Evolutionary conservation across 768 basidiomycete genomes (phyloP).

Genomic region (Panus rudis): DNA sequence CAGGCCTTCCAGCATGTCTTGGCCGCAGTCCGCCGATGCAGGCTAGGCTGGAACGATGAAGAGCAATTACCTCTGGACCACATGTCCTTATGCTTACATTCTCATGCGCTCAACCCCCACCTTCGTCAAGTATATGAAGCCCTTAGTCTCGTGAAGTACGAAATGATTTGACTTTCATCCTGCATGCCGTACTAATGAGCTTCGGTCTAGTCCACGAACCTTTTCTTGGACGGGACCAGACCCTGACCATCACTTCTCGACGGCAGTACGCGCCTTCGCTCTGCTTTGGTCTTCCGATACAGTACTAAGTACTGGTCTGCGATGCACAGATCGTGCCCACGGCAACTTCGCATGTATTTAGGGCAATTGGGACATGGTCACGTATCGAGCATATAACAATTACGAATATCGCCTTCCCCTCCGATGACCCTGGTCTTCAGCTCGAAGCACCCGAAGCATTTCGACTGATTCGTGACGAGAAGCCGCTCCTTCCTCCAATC

Average conservation of each 20-base stretch:
- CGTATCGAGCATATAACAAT: constrained; percentile 39
- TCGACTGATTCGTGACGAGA: neutral
- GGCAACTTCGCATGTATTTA: constrained; percentile 33
- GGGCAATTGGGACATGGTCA: constrained; percentile 35
- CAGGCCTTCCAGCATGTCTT: constrained; percentile 22
- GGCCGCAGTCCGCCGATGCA: constrained; percentile 22
- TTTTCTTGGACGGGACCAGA: constrained; percentile 58
- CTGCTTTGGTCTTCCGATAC: neutral
- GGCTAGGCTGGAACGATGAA: neutral
- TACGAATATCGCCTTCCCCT: constrained; percentile 38
- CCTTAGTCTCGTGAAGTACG: constrained; percentile 32
- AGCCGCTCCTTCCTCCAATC: constrained; percentile 28
- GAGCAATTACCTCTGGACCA: constrained; percentile 20
- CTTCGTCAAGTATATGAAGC: constrained; percentile 26
- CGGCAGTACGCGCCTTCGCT: constrained; percentile 32
- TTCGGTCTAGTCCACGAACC: constrained; percentile 30
- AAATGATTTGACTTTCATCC: neutral
- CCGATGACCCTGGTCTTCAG: constrained; percentile 8
- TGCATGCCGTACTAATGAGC: neutral
- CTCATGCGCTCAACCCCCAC: constrained; percentile 27
- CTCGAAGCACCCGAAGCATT: constrained; percentile 11
- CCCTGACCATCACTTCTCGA: constrained; percentile 55
- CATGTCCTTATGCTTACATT: constrained; percentile 33
- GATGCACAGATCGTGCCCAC: constrained; percentile 34
- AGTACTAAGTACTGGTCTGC: neutral